phyloP scores from a whole-genome alignment of 192 early-diverging fungal genomes.

The Coemansia reversa region DNA sequence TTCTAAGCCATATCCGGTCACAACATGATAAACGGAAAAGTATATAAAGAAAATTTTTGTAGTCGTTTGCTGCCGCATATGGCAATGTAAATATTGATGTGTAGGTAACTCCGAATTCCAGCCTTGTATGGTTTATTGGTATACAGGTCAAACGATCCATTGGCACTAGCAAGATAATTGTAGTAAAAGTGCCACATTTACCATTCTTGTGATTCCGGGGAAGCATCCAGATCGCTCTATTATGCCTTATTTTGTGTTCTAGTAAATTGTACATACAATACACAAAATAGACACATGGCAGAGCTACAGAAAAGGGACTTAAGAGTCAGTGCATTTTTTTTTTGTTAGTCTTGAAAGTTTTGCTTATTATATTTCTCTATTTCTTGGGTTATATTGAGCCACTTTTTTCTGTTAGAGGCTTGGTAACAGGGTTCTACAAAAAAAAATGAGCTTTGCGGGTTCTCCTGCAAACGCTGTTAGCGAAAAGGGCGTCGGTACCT shows the following conservation, averaged over 20 bases:
- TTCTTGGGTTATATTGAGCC: too few relatives aligned
- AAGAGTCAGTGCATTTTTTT: neutral
- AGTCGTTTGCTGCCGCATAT: neutral
- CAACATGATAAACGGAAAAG: neutral
- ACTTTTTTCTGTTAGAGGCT: neutral
- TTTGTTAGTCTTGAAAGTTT: neutral
- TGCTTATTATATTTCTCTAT: too few relatives aligned
- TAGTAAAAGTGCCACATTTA: neutral
- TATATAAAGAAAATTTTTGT: neutral
- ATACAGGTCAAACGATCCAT: neutral
- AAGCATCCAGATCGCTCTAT: neutral
- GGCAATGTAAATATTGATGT: neutral
- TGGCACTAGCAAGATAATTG: neutral
- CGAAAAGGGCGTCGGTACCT: neutral
- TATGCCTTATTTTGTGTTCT: neutral
- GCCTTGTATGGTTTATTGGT: too few relatives aligned
- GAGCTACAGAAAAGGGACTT: neutral
- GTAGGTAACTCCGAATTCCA: neutral
- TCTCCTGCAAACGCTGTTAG: neutral
- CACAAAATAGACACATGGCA: neutral
- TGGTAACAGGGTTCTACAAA: neutral
- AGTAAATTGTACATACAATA: neutral
- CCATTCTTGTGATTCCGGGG: neutral
- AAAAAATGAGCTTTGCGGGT: neutral
- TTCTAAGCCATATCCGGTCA: neutral